Conservation (phyloP, 495 filamentous ascomycete genomes). For the Podospora bellae-mahoneyi region DNA sequence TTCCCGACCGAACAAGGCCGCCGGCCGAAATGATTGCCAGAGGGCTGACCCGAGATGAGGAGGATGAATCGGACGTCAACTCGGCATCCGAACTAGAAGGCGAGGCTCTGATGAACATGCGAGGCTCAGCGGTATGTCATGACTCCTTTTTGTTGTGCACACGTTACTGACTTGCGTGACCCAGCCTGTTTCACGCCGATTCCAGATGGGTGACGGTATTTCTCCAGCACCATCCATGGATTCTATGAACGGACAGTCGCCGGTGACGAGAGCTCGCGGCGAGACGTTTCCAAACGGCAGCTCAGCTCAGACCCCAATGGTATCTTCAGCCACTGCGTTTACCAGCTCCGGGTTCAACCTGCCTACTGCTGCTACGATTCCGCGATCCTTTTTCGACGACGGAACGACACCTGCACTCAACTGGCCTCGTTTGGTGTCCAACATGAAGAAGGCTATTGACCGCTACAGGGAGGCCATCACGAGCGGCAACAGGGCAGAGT, state of each 20-base stretch:
- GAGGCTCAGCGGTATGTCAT: slow-evolving; percentile 34
- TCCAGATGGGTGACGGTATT: slow-evolving; percentile 64
- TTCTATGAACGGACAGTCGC: slow-evolving; percentile 64
- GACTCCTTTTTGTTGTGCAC: neutral
- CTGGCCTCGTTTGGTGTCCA: slow-evolving; percentile 84
- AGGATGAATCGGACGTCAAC: slow-evolving; percentile 68
- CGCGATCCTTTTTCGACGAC: slow-evolving; percentile 82
- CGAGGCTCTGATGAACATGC: slow-evolving; percentile 49
- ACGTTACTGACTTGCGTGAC: slow-evolving; percentile 22
- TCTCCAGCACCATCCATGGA: slow-evolving; percentile 92
- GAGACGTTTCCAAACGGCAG: slow-evolving; percentile 49
- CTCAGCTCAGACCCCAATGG: slow-evolving; percentile 50
- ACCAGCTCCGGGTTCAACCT: slow-evolving; percentile 56
- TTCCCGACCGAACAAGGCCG: slow-evolving; percentile 85
- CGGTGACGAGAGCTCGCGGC: slow-evolving; percentile 42
- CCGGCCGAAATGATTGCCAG: slow-evolving; percentile 90
- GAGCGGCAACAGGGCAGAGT: slow-evolving; percentile 77
- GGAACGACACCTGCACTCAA: slow-evolving; percentile 68
- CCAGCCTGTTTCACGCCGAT: slow-evolving; percentile 58
- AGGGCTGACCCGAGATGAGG: slow-evolving; percentile 79
- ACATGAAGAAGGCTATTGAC: slow-evolving; percentile 86
- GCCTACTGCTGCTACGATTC: slow-evolving; percentile 58
- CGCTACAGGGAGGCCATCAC: slow-evolving; percentile 80
- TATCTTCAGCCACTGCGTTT: slow-evolving; percentile 64
- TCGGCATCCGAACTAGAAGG: slow-evolving; percentile 85